A percentile compares a stretch with the other conserved stretches of the same genome.
Conservation (phyloP, 768 basidiomycete species). For the Hebeloma cylindrosporum region DNA sequence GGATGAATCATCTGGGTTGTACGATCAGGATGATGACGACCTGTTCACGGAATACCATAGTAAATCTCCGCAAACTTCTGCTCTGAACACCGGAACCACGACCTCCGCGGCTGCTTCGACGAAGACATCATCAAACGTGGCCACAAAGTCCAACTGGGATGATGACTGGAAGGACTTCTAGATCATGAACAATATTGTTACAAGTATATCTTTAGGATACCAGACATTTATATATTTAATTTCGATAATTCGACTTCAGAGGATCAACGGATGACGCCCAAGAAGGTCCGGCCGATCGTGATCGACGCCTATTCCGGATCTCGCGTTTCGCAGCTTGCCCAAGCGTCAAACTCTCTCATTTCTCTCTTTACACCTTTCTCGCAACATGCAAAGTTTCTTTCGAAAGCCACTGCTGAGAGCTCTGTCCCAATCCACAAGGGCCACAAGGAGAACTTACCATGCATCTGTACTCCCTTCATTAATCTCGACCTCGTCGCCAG, state of each 20-base stretch:
- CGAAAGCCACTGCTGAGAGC: slow-evolving; percentile 18
- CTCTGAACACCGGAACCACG: slow-evolving; percentile 1
- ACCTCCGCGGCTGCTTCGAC: slow-evolving; percentile 8
- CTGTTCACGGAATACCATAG: slow-evolving; percentile 53
- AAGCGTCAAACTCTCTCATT: slow-evolving; percentile 1
- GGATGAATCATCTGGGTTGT: slow-evolving; percentile 60
- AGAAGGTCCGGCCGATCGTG: slow-evolving; percentile 38
- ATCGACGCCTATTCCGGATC: slow-evolving; percentile 25
- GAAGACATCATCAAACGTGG: slow-evolving; percentile 19
- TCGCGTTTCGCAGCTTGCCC: slow-evolving; percentile 1
- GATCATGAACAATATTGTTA: slow-evolving; percentile 13
- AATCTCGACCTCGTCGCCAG: slow-evolving; percentile 66
- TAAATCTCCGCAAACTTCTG: slow-evolving; percentile 22
- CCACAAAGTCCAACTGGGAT: slow-evolving; percentile 63
- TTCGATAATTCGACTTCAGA: not conserved
- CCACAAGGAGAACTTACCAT: slow-evolving; percentile 53
- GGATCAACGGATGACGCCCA: slow-evolving; percentile 1
- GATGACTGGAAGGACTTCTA: slow-evolving; percentile 85
- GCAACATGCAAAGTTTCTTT: slow-evolving; percentile 20
- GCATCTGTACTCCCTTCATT: slow-evolving; percentile 72
- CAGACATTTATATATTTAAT: slow-evolving; percentile 11
- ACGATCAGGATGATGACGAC: slow-evolving; percentile 70
- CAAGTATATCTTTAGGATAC: slow-evolving; percentile 1
- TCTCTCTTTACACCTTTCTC: not conserved
- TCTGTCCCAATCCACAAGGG: slow-evolving; percentile 3